A percentile compares a stretch with the other conserved stretches of the same genome.
phyloP scores from a whole-genome alignment of 2,329 filamentous ascomycete species.

The Sporothrix luriei region DNA sequence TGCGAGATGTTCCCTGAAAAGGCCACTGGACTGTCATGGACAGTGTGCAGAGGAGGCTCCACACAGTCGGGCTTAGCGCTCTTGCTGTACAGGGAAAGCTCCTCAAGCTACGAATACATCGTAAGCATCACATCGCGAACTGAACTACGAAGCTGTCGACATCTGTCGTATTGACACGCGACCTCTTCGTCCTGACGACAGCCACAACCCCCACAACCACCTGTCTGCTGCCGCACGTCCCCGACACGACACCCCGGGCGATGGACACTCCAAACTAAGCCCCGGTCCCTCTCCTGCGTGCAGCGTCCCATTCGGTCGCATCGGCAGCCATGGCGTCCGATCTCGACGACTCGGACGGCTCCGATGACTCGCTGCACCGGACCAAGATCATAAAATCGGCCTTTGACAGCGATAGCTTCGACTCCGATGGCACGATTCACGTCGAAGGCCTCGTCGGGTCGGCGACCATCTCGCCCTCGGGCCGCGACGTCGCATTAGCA shows the following conservation, averaged over 20 bases:
- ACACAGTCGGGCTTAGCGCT: background rate
- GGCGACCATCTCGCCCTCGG: constrained; percentile 88
- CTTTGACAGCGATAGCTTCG: constrained; percentile 85
- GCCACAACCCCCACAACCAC: background rate
- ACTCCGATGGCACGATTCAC: constrained; percentile 79
- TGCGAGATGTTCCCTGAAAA: background rate
- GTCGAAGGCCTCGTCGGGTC: constrained; percentile 83
- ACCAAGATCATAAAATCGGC: constrained; percentile 66
- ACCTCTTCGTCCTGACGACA: background rate
- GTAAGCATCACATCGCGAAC: constrained; percentile 7
- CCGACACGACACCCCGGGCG: background rate
- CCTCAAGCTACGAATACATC: background rate
- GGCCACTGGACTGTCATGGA: background rate
- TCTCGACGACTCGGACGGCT: constrained; percentile 37
- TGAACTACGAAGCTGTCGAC: background rate
- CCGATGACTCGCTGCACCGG: constrained; percentile 57
- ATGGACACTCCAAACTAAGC: constrained; percentile 14
- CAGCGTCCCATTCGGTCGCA: constrained; percentile 8
- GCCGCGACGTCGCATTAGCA: constrained; percentile 85
- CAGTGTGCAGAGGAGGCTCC: background rate
- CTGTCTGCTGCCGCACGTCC: background rate
- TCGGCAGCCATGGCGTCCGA: constrained; percentile 50
- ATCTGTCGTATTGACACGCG: background rate
- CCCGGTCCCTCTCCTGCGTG: background rate
- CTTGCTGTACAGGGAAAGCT: background rate